A percentile compares a stretch with the other conserved stretches of the same genome.
Evolutionary conservation across 164 flowering plant genomes (phyloP).

Genomic region (Dillenia suffruticosa): DNA sequence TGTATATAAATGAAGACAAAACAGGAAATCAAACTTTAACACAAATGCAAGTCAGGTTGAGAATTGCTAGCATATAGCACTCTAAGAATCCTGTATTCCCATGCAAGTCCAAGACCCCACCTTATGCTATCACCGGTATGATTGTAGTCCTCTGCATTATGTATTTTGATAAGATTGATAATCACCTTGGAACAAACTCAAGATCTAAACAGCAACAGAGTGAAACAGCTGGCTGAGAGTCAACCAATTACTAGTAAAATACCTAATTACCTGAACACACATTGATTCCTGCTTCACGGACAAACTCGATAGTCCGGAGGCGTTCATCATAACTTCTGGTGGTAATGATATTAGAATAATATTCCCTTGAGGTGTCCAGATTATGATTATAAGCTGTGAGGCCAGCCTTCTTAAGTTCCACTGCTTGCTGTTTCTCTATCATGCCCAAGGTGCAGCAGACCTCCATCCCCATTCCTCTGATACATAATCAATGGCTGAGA

Average conservation of each 20-base stretch:
- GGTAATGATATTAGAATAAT: conserved; percentile 86
- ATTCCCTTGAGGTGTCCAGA: conserved; percentile 97
- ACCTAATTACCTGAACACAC: conserved; percentile 82
- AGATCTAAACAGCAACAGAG: neutral
- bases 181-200: neutral
- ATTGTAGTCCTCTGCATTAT: no score
- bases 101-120: no score
- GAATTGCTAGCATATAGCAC: no score
- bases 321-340: conserved; percentile 96
- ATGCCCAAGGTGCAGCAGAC: conserved; percentile 98
- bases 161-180: no score
- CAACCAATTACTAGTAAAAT: neutral
- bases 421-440: conserved; percentile 96
- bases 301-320: conserved; percentile 70
- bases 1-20: no score
- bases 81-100: no score
- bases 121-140: no score
- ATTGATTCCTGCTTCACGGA: conserved; percentile 96
- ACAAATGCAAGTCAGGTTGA: no score
- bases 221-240: neutral
- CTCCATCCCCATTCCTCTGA: conserved; percentile 98
- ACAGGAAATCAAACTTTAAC: no score
- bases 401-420: conserved; percentile 90
- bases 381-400: conserved; percentile 98
- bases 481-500: neutral